Conservation (phyloP, 179 eudicot species). For the Beta corolliflora region DNA sequence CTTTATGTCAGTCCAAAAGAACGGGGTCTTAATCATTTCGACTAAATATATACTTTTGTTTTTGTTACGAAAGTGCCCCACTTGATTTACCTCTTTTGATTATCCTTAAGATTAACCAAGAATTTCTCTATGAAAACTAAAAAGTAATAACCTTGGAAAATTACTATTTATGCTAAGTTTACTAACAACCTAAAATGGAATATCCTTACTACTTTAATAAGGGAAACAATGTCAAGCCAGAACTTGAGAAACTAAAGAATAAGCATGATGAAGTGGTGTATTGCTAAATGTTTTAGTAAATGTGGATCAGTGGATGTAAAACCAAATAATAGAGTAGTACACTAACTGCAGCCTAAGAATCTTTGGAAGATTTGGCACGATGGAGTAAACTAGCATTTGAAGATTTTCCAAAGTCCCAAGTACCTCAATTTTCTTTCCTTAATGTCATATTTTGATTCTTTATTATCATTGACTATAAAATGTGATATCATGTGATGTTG, state of each 20-base stretch:
- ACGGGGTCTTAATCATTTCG: no score
- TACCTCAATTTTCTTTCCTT: background rate
- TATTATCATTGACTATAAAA: background rate
- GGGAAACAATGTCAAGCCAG: background rate
- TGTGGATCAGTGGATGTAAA: background rate
- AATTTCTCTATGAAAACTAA: no score
- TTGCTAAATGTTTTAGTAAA: background rate
- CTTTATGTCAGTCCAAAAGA: no score
- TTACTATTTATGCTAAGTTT: no score
- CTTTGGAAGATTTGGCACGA: no score
- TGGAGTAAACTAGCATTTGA: background rate
- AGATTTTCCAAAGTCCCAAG: background rate
- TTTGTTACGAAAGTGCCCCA: no score
- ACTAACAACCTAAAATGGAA: no score
- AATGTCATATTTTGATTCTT: background rate
- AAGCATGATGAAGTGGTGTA: background rate
- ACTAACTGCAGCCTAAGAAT: background rate
- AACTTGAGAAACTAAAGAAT: background rate
- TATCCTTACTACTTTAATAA: background rate
- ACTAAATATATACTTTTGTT: no score
- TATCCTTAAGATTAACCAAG: no score
- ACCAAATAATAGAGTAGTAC: background rate
- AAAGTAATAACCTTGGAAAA: no score
- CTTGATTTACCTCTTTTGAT: no score
- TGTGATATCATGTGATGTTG: conserved; percentile 11